phyloP scores from a whole-genome alignment of 805 yeast species.

The Dipodascus albidus region DNA sequence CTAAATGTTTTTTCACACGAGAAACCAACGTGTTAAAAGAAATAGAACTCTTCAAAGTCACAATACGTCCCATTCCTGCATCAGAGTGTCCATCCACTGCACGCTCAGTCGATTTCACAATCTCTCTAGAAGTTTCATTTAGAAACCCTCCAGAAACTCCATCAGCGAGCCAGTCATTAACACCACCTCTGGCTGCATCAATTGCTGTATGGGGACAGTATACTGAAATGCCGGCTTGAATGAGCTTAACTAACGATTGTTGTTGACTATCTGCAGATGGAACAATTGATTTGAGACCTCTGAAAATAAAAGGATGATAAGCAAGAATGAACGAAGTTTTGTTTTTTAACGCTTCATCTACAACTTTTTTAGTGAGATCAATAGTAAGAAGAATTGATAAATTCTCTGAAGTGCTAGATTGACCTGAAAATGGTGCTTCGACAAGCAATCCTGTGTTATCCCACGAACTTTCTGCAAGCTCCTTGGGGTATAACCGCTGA shows the following conservation, averaged over 20 bases:
- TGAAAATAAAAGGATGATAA: conserved; percentile 89
- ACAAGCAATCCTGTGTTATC: conserved; percentile 90
- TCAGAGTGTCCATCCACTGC: conserved; percentile 29
- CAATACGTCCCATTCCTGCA: conserved; percentile 77
- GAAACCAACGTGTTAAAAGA: conserved; percentile 35
- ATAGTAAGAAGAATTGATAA: conserved; percentile 52
- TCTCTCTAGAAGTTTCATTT: conserved; percentile 19
- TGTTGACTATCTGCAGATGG: conserved; percentile 67
- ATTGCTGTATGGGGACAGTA: conserved; percentile 95
- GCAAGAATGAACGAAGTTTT: conserved; percentile 58
- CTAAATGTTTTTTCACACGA: conserved; percentile 42
- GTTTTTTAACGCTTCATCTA: conserved; percentile 63
- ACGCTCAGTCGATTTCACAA: conserved; percentile 35
- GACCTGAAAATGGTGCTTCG: conserved; percentile 37
- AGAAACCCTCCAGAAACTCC: conserved; percentile 34
- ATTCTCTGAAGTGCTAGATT: conserved; percentile 16
- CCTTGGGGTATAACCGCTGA: conserved; percentile 68
- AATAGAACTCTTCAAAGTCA: conserved; percentile 35
- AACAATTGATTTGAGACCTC: conserved; percentile 68
- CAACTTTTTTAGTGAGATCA: conserved; percentile 76
- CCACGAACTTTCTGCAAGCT: conserved; percentile 81
- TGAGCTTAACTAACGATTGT: conserved; percentile 54
- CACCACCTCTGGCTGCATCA: conserved; percentile 88
- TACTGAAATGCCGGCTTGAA: conserved; percentile 72
- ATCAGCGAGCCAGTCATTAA: conserved; percentile 80